Base-by-base conservation (phyloP, 352 stramenopile species). In the Aphanomyces euteiches region DNA sequence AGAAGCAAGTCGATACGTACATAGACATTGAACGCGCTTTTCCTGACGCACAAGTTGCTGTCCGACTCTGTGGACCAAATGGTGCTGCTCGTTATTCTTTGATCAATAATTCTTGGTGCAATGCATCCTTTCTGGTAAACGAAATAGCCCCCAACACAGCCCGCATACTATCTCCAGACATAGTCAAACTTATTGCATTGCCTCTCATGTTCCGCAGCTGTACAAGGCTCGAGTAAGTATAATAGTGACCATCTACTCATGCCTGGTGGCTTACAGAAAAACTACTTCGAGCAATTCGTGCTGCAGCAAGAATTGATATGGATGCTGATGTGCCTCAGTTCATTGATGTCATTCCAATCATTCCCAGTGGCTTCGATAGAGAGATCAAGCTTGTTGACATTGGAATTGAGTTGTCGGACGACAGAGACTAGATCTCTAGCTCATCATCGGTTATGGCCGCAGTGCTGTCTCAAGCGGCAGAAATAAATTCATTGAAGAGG, bases 1-100 rank as follows among this genome's bases (percentile, higher is more conserved):
- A 53, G 45, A 53, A 53, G 45, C 45, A 53, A 53, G 45, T 53
- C n/a, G 45, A 53, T 19, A 53, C 45, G 45, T 53, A 53, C 45
- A 53, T 53, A n/a, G 45, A 53, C n/a, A 53, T 53, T 53, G 45
- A 53, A 53, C 45, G 45, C 13, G 13, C 45, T n/a, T 53, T 53
- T 53, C 45, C 45, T 53, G 45, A 53, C n/a, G 45, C 45, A 1
- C 45, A 53, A 53, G 45, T 53, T 53, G 45, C 45, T n/a, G 13
- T 19, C 1, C 45, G 45, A n/a, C n/a, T 53, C 13, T 53, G 45
- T 53, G 45, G 45, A n/a, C 45, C 45, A 53, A 53, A 53, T 53
- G 45, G 45, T n/a, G 45, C 45, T 15, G 45, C 45, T 15, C 13
- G n/a, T n/a, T 53, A 53, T 53, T n/a, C n/a, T 53, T 53, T 53